Percentiles rank a stretch among this genome's conserved stretches.
Conservation (phyloP, 2,329 filamentous ascomycete species). For the Fusarium udum region DNA sequence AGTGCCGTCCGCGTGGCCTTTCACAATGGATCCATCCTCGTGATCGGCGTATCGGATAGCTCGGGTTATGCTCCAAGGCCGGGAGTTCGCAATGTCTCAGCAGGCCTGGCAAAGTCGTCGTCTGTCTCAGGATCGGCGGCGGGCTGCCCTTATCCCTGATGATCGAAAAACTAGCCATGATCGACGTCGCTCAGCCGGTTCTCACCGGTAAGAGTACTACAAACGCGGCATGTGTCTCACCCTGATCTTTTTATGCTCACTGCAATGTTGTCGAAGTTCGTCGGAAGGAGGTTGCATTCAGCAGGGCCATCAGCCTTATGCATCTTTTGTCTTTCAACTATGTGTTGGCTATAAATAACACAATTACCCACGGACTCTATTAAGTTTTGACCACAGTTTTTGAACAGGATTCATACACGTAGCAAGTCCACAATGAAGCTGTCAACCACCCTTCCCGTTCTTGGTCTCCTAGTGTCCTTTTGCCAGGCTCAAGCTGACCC, state of each 20-base stretch:
- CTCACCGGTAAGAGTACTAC: neutral
- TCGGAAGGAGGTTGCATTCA: neutral
- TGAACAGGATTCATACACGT: fast-evolving
- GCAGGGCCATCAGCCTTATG: neutral
- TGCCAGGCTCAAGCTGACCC: constrained; percentile 2
- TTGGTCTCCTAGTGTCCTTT: neutral
- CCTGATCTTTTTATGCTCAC: too few relatives aligned
- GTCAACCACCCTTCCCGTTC: fast-evolving
- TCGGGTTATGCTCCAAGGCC: fast-evolving
- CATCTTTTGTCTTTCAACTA: fast-evolving
- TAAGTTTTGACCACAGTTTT: fast-evolving
- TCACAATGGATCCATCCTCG: fast-evolving
- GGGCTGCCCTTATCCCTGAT: neutral
- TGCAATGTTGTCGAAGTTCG: neutral
- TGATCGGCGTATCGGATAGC: fast-evolving
- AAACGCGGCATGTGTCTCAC: neutral
- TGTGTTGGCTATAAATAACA: neutral
- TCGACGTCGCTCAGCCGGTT: neutral
- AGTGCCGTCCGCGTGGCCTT: neutral
- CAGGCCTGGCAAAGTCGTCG: neutral
- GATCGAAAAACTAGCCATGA: neutral
- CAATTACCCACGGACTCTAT: fast-evolving
- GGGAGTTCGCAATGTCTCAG: neutral
- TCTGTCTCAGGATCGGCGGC: neutral
- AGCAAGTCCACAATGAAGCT: neutral